Percentiles rank a stretch among this genome's conserved stretches.
Evolutionary conservation across 768 basidiomycete genomes (phyloP).

Genomic region (Crassisporium funariophilum): DNA sequence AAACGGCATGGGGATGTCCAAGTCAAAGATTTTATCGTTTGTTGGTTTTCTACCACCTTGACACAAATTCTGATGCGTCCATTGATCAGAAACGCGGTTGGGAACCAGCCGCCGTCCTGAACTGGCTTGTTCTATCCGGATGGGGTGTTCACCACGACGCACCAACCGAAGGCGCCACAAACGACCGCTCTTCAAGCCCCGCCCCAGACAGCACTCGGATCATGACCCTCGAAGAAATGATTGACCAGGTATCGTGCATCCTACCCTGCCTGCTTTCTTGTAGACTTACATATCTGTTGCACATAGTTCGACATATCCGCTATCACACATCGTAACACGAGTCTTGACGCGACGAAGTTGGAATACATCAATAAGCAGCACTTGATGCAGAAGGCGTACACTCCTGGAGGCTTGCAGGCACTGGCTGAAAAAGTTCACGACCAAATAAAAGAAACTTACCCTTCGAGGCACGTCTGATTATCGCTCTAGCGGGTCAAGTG

Average conservation of each 20-base stretch:
- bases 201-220: slow-evolving; percentile 69
- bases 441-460: slow-evolving; percentile 57
- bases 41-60: slow-evolving; percentile 19
- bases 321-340: slow-evolving; percentile 82
- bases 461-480: slow-evolving; percentile 48
- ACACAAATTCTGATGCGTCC: background rate
- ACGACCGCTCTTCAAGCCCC: slow-evolving; percentile 22
- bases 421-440: slow-evolving; percentile 58
- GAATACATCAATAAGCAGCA: slow-evolving; percentile 90
- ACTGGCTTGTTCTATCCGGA: slow-evolving; percentile 94
- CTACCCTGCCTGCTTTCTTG: background rate
- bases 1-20: slow-evolving; percentile 91
- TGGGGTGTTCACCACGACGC: slow-evolving; percentile 69
- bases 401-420: slow-evolving; percentile 48
- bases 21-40: slow-evolving; percentile 84
- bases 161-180: slow-evolving; percentile 21
- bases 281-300: background rate
- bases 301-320: slow-evolving; percentile 77
- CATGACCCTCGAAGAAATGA: slow-evolving; percentile 67
- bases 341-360: slow-evolving; percentile 78
- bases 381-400: slow-evolving; percentile 57
- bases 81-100: slow-evolving; percentile 72
- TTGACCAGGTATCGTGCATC: slow-evolving; percentile 47
- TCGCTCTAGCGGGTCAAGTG: background rate
- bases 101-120: slow-evolving; percentile 87